phyloP scores from a whole-genome alignment of 1,284 basidiomycete genomes.

The Ustilago lituana region DNA sequence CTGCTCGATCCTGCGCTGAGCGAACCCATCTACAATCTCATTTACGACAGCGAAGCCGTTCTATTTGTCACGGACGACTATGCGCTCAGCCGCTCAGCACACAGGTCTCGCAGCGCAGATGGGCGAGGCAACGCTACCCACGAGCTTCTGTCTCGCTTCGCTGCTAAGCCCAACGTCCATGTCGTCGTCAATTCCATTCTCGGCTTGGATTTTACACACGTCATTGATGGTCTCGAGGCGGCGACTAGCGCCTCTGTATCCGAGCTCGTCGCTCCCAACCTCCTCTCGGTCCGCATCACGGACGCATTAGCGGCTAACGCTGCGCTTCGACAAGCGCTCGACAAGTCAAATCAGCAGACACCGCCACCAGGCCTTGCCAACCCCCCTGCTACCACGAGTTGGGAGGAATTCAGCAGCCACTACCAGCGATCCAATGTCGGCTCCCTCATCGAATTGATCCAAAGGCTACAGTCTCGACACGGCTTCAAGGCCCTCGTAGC shows the following conservation, averaged over 20 bases:
- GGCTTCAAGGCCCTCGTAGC: constrained; percentile 15
- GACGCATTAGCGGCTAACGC: constrained; percentile 33
- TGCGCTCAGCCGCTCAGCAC: constrained; percentile 29
- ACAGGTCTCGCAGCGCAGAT: constrained; percentile 11
- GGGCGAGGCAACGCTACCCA: constrained; percentile 13
- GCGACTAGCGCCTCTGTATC: constrained; percentile 18
- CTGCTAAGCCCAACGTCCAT: constrained; percentile 42
- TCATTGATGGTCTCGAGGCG: constrained; percentile 28
- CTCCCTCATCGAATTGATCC: constrained; percentile 19
- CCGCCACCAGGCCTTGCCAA: neutral
- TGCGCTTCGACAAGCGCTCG: constrained; percentile 33
- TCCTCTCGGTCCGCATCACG: constrained; percentile 19
- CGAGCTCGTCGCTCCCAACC: constrained; percentile 19
- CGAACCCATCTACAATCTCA: constrained; percentile 24
- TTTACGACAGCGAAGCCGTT: constrained; percentile 49
- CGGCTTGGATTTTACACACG: constrained; percentile 2
- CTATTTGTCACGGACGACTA: constrained; percentile 46
- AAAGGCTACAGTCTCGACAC: constrained; percentile 8
- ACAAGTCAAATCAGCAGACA: constrained; percentile 8
- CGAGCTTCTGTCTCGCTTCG: constrained; percentile 38
- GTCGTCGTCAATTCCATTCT: constrained; percentile 47
- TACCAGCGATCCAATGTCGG: constrained; percentile 45
- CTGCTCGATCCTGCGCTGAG: constrained; percentile 25
- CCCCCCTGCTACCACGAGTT: constrained; percentile 10
- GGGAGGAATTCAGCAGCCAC: constrained; percentile 38